phyloP scores from a whole-genome alignment of 2,329 filamentous ascomycete genomes.

The Claviceps arundinis region DNA sequence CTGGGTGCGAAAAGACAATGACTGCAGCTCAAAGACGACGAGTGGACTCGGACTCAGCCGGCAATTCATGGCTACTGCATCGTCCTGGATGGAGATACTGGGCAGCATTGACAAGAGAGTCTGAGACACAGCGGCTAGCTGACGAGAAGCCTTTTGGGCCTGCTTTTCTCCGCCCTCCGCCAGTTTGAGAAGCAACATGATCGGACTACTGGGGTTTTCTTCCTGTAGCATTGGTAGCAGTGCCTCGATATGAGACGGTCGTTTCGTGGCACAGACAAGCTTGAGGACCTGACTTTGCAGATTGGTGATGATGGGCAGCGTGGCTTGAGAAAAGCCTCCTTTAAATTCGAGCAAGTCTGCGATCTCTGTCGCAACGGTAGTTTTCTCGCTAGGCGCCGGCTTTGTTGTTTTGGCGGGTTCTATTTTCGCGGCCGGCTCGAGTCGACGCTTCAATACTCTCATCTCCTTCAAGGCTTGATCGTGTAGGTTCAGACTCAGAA shows the following conservation, averaged over 20 bases:
- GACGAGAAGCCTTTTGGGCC: slow-evolving; percentile 45
- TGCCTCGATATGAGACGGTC: slow-evolving; percentile 44
- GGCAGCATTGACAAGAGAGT: slow-evolving; percentile 53
- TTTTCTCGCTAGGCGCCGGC: slow-evolving; percentile 16
- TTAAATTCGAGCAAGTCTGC: slow-evolving; percentile 51
- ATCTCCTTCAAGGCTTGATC: slow-evolving; percentile 59
- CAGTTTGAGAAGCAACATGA: slow-evolving; percentile 39
- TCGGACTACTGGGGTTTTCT: slow-evolving; percentile 40
- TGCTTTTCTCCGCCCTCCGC: slow-evolving; percentile 30
- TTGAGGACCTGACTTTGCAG: slow-evolving; percentile 54
- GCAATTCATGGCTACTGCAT: slow-evolving; percentile 39
- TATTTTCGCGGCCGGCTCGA: slow-evolving; percentile 30
- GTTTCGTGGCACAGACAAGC: slow-evolving; percentile 46
- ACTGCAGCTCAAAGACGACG: slow-evolving; percentile 48
- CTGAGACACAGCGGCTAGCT: slow-evolving; percentile 54
- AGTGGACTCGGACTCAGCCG: slow-evolving; percentile 43
- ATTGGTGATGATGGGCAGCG: slow-evolving; percentile 43
- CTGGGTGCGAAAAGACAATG: slow-evolving; percentile 46
- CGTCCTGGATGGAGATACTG: slow-evolving; percentile 50
- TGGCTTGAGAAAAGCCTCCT: slow-evolving; percentile 26
- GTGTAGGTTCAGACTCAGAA: slow-evolving; percentile 50
- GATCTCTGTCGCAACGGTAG: slow-evolving; percentile 23
- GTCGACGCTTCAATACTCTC: slow-evolving; percentile 46
- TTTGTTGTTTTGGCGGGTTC: slow-evolving; percentile 20
- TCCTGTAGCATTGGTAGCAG: slow-evolving; percentile 41